These are phyloP conservation scores for Pneumocystis sp. DNA, from an alignment of 1,139 yeast species.

Conservation along the genomic window DNA sequence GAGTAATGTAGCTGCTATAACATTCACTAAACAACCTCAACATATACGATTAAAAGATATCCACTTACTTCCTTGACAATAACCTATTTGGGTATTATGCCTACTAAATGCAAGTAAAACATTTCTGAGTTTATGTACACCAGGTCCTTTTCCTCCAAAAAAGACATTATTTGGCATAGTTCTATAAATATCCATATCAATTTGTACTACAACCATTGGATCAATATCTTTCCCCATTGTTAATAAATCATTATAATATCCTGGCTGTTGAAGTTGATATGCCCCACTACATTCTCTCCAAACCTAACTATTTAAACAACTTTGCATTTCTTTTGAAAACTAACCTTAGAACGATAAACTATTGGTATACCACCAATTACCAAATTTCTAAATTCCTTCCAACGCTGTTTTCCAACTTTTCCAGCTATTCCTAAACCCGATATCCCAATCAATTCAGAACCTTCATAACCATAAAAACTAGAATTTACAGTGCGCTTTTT, in stretches of 20 bases:
- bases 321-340: not conserved
- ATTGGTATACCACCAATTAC: slow-evolving; percentile 36
- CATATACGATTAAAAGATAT: not conserved
- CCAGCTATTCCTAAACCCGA: slow-evolving; percentile 9
- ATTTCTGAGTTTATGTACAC: slow-evolving; percentile 34
- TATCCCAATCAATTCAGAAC: slow-evolving; percentile 30
- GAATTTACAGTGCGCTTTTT: slow-evolving; percentile 11
- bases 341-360: slow-evolving; percentile 32
- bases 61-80: slow-evolving; percentile 38
- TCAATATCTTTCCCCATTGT: slow-evolving; percentile 18
- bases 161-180: slow-evolving; percentile 44
- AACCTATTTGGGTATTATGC: slow-evolving; percentile 38
- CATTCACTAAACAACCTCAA: slow-evolving; percentile 30
- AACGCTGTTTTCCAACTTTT: slow-evolving; percentile 17
- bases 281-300: slow-evolving; percentile 48
- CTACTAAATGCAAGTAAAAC: slow-evolving; percentile 41
- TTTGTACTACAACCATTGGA: slow-evolving; percentile 34
- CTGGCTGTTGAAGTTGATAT: slow-evolving; percentile 32
- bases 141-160: slow-evolving; percentile 43
- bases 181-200: slow-evolving; percentile 40
- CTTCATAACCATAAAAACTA: slow-evolving; percentile 13
- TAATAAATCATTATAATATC: slow-evolving; percentile 31
- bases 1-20: slow-evolving; percentile 40
- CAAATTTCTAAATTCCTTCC: slow-evolving; percentile 27
- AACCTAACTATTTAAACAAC: slow-evolving; percentile 2